A percentile compares a stretch with the other conserved stretches of the same genome.
Evolutionary conservation across 2,329 filamentous ascomycete species (phyloP).

Genomic region (Ceratocystis destructans): DNA sequence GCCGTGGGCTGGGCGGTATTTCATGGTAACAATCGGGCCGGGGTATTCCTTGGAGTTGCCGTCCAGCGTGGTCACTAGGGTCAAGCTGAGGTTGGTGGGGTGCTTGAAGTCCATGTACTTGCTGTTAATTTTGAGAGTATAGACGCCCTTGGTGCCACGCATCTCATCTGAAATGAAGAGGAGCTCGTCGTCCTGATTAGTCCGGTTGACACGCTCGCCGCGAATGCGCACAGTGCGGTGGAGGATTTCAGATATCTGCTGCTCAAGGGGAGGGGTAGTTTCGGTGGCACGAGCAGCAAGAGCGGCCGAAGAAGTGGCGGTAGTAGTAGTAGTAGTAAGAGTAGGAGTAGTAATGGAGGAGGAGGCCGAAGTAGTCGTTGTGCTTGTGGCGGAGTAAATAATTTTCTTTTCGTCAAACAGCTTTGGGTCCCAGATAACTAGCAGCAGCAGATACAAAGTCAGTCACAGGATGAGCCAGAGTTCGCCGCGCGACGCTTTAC

Average conservation of each 20-base stretch:
- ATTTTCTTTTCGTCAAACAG: constrained; percentile 33
- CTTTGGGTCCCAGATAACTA: constrained; percentile 44
- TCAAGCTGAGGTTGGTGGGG: constrained; percentile 36
- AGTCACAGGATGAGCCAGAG: neutral
- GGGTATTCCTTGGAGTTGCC: constrained; percentile 30
- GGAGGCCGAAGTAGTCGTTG: constrained; percentile 3
- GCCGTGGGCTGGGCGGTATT: constrained; percentile 25
- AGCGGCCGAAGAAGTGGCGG: neutral
- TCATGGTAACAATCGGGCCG: constrained; percentile 30
- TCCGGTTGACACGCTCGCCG: constrained; percentile 31
- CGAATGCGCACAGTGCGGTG: constrained; percentile 19
- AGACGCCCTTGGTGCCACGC: constrained; percentile 35
- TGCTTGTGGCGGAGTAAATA: constrained; percentile 23
- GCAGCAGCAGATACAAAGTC: neutral
- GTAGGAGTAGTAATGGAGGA: neutral
- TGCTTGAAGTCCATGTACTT: constrained; percentile 28
- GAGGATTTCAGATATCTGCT: neutral
- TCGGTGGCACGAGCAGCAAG: constrained; percentile 1
- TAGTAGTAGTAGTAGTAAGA: neutral
- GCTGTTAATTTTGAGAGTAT: constrained; percentile 31
- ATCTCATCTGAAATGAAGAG: constrained; percentile 27
- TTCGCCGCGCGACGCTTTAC: too few species aligned
- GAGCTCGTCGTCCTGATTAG: constrained; percentile 29
- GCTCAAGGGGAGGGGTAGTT: neutral
- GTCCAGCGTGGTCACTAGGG: constrained; percentile 30